These are phyloP conservation scores for Phialophora verrucosa DNA, from an alignment of 2,329 filamentous ascomycete species.

Conservation along the genomic window DNA sequence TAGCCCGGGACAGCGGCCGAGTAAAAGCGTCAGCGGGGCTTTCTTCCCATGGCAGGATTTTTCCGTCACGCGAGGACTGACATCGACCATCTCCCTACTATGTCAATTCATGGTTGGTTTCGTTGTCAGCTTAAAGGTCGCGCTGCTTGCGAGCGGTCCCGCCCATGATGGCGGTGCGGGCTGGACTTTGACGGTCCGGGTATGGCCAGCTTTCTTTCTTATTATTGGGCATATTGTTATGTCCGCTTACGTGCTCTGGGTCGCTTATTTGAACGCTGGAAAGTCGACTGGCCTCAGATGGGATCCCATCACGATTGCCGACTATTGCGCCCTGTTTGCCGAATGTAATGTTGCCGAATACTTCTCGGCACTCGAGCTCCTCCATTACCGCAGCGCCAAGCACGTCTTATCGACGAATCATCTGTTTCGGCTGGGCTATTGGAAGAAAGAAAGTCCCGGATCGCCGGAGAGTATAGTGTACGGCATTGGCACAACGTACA, in stretches of 20 bases:
- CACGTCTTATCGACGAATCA: slow-evolving; percentile 8
- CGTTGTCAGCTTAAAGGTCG: slow-evolving; percentile 25
- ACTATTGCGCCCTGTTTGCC: slow-evolving; percentile 19
- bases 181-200: slow-evolving; percentile 14
- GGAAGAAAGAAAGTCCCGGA: neutral
- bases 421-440: slow-evolving; percentile 23
- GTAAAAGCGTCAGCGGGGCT: slow-evolving; percentile 19
- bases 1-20: slow-evolving; percentile 1
- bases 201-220: slow-evolving; percentile 17
- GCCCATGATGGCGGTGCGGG: neutral
- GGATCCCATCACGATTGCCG: slow-evolving; percentile 21
- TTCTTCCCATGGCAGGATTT: slow-evolving; percentile 26
- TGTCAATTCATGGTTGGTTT: slow-evolving; percentile 21
- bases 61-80: slow-evolving; percentile 7
- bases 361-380: slow-evolving; percentile 16
- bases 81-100: slow-evolving; percentile 15
- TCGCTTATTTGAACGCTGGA: slow-evolving; percentile 6
- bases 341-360: slow-evolving; percentile 11
- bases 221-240: slow-evolving; percentile 18
- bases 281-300: slow-evolving; percentile 24
- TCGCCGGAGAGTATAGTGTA: slow-evolving; percentile 7
- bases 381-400: slow-evolving; percentile 11
- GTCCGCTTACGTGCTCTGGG: slow-evolving; percentile 12
- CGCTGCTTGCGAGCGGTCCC: slow-evolving; percentile 17
- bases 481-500: slow-evolving; percentile 16